These are phyloP conservation scores for Coriolopsis trogii DNA, from an alignment of 1,284 basidiomycete species.

Conservation along the genomic window DNA sequence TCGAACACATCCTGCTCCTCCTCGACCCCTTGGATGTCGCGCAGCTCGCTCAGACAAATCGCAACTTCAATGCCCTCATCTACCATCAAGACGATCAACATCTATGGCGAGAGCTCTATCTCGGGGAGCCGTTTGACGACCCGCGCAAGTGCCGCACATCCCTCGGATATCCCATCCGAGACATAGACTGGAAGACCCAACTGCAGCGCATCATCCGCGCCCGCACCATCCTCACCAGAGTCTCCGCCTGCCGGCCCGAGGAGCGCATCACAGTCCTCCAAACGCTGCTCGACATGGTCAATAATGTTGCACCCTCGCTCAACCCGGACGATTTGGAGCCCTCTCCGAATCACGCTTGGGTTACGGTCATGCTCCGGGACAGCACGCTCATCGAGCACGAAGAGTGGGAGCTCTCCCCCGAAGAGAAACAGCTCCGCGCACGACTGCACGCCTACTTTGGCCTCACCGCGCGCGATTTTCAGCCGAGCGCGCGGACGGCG, in stretches of 20 bases:
- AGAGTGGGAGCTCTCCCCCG: conserved; percentile 28
- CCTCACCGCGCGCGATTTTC: conserved; percentile 47
- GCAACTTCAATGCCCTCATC: conserved; percentile 44
- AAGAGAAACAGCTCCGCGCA: conserved; percentile 49
- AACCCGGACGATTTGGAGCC: conserved; percentile 34
- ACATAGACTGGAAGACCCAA: conserved; percentile 55
- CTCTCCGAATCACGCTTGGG: conserved; percentile 57
- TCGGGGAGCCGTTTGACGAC: conserved; percentile 61
- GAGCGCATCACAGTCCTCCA: conserved; percentile 46
- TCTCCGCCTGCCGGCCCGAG: conserved; percentile 38
- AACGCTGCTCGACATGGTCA: conserved; percentile 52
- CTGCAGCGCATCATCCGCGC: conserved; percentile 56
- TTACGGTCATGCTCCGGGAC: conserved; percentile 44
- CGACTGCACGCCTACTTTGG: conserved; percentile 59
- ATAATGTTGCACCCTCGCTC: conserved; percentile 41
- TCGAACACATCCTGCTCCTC: conserved; percentile 54
- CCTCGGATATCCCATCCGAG: conserved; percentile 39
- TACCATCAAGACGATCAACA: conserved; percentile 47
- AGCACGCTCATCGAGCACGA: conserved; percentile 48
- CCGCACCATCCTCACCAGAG: conserved; percentile 43
- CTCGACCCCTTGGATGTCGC: conserved; percentile 62
- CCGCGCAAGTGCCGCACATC: conserved; percentile 48
- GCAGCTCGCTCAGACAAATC: conserved; percentile 50
- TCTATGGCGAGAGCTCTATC: conserved; percentile 67
- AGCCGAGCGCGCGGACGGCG: conserved; percentile 33